A percentile compares a stretch with the other conserved stretches of the same genome.
Conservation (phyloP, 345 rosid genomes). For the Salix brachista region DNA sequence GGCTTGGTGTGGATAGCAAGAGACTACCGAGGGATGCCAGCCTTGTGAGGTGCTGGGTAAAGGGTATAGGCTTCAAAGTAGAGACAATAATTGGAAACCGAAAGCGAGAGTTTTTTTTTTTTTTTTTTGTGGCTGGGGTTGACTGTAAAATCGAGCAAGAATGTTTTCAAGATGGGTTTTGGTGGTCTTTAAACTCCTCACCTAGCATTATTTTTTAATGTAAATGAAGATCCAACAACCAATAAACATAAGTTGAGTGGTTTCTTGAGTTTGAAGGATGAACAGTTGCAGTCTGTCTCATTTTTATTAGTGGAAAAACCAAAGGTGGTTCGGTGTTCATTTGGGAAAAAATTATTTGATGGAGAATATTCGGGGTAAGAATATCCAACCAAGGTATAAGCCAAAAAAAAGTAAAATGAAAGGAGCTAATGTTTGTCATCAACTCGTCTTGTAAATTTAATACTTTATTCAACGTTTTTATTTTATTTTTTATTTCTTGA, state of each 20-base stretch:
- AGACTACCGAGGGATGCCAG: not conserved
- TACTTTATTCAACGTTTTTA: too few species aligned
- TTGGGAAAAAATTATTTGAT: not conserved
- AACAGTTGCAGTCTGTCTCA: constrained; percentile 5
- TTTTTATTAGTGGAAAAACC: constrained; percentile 3
- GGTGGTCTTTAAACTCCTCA: not conserved
- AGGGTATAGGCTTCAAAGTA: not conserved
- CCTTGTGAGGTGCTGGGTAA: not conserved
- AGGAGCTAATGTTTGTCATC: too few species aligned
- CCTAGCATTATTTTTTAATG: constrained; percentile 8
- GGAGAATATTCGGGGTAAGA: not conserved
- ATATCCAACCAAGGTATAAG: not conserved
- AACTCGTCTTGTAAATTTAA: too few species aligned
- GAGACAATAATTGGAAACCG: not conserved
- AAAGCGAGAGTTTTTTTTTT: not conserved
- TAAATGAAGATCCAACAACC: constrained; percentile 15
- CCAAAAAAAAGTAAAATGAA: not conserved
- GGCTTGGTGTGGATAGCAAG: constrained; percentile 21
- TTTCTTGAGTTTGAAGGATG: constrained; percentile 15
- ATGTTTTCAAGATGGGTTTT: not conserved
- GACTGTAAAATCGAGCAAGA: constrained; percentile 13
- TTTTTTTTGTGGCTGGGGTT: constrained; percentile 12
- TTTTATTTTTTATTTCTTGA: too few species aligned
- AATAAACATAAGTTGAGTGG: not conserved
- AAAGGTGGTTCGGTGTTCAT: constrained; percentile 11